Percentiles rank a stretch among this genome's conserved stretches.
Conservation (phyloP, 495 filamentous ascomycete genomes). For the Trichoderma orchidacearum region DNA sequence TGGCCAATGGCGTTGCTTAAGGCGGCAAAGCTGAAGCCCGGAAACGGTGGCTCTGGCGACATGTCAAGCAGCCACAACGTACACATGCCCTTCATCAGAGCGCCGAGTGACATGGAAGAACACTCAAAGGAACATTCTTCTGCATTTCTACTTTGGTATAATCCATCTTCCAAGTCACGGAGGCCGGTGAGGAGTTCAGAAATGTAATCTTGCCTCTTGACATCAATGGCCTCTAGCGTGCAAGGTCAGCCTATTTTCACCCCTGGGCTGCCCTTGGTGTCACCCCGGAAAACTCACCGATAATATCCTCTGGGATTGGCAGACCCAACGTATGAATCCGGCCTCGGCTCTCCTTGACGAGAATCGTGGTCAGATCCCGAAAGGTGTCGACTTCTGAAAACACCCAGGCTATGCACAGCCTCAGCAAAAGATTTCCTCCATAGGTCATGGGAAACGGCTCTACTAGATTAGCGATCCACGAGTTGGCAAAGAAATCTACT, state of each 20-base stretch:
- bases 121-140: constrained; percentile 7
- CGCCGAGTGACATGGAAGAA: constrained; percentile 3
- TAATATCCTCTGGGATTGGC: constrained; percentile 3
- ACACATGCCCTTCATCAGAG: constrained; percentile 4
- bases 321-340: constrained; percentile 4
- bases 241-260: neutral
- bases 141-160: neutral
- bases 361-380: neutral
- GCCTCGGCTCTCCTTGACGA: constrained; percentile 2
- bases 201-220: neutral
- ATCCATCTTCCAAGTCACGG: neutral
- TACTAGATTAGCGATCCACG: constrained; percentile 20
- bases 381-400: neutral
- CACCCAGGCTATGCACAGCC: constrained; percentile 6
- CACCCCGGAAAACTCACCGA: constrained; percentile 4
- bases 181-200: neutral
- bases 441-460: constrained; percentile 3
- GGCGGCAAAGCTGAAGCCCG: neutral
- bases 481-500: constrained; percentile 15
- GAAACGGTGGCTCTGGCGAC: neutral
- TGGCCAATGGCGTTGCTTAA: neutral
- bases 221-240: constrained; percentile 1
- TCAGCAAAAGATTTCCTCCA: constrained; percentile 12
- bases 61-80: neutral
- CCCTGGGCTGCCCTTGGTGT: neutral